Evolutionary conservation across 371 early-diverging fungal species (phyloP).

Genomic region (Mucor circinelloides): DNA sequence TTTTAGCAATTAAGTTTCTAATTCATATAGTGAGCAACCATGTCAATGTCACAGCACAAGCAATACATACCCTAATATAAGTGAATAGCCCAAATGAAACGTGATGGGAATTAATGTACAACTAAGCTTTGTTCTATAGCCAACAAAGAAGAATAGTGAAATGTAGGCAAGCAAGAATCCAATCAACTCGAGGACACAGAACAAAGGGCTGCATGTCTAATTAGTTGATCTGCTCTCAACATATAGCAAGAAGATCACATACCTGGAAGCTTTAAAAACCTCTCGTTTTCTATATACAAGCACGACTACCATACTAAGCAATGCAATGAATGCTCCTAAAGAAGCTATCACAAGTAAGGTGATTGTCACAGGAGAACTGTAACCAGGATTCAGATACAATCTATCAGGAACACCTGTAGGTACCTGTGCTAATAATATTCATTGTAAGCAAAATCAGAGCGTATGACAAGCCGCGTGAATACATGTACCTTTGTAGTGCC

Average conservation of each 20-base stretch:
- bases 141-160: constrained; percentile 39
- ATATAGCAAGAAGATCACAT: background rate
- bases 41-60: background rate
- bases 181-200: constrained; percentile 54
- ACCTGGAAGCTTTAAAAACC: constrained; percentile 61
- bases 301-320: constrained; percentile 42
- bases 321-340: constrained; percentile 39
- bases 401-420: constrained; percentile 38
- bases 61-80: constrained; percentile 41
- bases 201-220: constrained; percentile 40
- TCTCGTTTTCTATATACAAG: constrained; percentile 45
- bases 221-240: background rate
- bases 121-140: constrained; percentile 23
- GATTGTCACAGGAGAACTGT: constrained; percentile 44
- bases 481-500: constrained; percentile 36
- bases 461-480: background rate
- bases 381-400: constrained; percentile 39
- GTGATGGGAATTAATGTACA: constrained; percentile 51
- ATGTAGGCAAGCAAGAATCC: constrained; percentile 49
- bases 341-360: constrained; percentile 44
- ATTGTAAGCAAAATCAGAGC: background rate
- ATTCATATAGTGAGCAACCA: constrained; percentile 6
- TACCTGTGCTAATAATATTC: constrained; percentile 23
- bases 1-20: constrained; percentile 58
- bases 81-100: constrained; percentile 46